These are phyloP conservation scores for Eucalyptus melliodora DNA, from an alignment of 345 rosid species.

Conservation along the genomic window DNA sequence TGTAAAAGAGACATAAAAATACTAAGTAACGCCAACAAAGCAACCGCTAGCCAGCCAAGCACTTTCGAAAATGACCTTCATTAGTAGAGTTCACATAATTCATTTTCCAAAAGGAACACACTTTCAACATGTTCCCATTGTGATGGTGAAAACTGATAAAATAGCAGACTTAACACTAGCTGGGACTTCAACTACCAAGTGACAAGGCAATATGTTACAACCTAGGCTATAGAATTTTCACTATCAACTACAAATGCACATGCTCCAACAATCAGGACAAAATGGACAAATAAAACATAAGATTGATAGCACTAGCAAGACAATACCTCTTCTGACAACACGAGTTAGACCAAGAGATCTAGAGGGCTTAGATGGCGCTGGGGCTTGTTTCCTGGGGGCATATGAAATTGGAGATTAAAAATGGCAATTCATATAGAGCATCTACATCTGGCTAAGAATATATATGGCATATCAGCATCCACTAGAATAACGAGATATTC, in stretches of 20 bases:
- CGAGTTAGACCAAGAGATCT: constrained; percentile 45
- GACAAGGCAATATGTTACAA: neutral
- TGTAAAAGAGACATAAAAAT: neutral
- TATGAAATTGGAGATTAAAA: neutral
- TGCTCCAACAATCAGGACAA: neutral
- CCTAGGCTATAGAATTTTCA: neutral
- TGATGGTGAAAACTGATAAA: neutral
- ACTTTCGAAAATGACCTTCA: neutral
- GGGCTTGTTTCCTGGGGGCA: constrained; percentile 34
- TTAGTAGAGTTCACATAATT: neutral
- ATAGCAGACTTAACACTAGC: neutral
- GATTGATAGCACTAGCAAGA: neutral
- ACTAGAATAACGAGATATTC: neutral
- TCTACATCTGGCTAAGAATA: neutral
- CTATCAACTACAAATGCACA: neutral
- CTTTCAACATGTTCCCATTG: neutral
- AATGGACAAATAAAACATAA: neutral
- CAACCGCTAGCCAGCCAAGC: neutral
- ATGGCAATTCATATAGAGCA: neutral
- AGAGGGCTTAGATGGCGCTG: constrained; percentile 35
- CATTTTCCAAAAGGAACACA: neutral
- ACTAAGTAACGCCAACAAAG: neutral
- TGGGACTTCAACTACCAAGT: neutral
- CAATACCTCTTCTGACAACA: constrained; percentile 41
- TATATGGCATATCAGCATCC: neutral